Evolutionary conservation across 2,329 filamentous ascomycete species (phyloP), one percentile per base, ranked within the genome.

Genomic region (Colletotrichum orchidophilum): DNA sequence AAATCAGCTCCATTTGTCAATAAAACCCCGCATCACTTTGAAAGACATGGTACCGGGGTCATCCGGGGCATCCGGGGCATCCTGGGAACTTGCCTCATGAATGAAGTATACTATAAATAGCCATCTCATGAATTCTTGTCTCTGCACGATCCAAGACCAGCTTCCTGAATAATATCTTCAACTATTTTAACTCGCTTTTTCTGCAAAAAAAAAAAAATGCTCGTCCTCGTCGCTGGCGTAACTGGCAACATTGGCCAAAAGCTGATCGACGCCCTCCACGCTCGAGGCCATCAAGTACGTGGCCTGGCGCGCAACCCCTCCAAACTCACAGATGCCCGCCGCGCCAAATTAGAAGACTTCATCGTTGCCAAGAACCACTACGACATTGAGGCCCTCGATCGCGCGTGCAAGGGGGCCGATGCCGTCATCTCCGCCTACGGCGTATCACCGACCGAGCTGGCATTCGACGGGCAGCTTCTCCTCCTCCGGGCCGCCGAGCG

Each of bases 401-500:
- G 13, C 31, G 54, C 4, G 1, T 39, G 31, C 31, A 29, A 26
- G 7, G n/a, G n/a, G 2, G n/a, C 26, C 4, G 31, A 33, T 7
- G 54, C 31, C 13, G 31, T 39, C n/a, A 39, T 39, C 31, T 57
- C 29, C 11, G 29, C 78, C 3, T 81, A 80, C 57, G 67, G 65
- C 33, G 69, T 65, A 5, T 63, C 54, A 18, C 77, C 79, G 1
- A 12, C 31, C 12, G 68, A 55, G 24, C 24, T 75, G 8, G 57
- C 65, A 1, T 54, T 83, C 11, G 80, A 82, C 11, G 78, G 76
- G 7, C 77, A 82, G 27, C 73, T 83, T 1, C 65, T 80, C 21
- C 78, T 83, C 3, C 73, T 83, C 1, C 74, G 78, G 5, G 80
- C 80, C 1, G 79, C 78, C 1, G 81, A 82, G 68, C 73, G 78